A percentile compares a stretch with the other conserved stretches of the same genome.
These are phyloP conservation scores for Neoboletus magnificus DNA, from an alignment of 768 basidiomycete species.

Conservation along the genomic window DNA sequence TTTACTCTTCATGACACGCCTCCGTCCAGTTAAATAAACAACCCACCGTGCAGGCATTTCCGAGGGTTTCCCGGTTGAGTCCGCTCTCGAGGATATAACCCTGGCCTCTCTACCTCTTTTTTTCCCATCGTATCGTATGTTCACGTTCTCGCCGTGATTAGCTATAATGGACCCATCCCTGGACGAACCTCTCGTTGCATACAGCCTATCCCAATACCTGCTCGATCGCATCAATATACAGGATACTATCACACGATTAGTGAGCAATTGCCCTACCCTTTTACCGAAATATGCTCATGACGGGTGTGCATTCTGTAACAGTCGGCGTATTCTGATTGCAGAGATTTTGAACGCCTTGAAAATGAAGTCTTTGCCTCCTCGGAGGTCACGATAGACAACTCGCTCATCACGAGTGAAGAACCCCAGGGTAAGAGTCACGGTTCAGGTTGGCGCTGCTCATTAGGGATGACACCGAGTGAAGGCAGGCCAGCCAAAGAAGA, in stretches of 20 bases:
- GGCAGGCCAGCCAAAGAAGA: conserved; percentile 16
- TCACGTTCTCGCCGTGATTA: background rate
- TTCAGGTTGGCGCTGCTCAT: background rate
- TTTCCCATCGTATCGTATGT: background rate
- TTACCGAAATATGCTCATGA: background rate
- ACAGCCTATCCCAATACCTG: conserved; percentile 20
- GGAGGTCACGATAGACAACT: conserved; percentile 22
- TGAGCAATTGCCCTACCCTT: conserved; percentile 5
- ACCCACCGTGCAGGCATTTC: background rate
- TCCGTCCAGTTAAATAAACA: background rate
- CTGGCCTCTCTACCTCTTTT: background rate
- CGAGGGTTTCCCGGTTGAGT: conserved; percentile 1
- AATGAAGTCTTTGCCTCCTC: conserved; percentile 26
- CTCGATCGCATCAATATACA: conserved; percentile 28
- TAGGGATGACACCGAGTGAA: conserved; percentile 6
- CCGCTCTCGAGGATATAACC: conserved; percentile 12
- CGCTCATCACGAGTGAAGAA: conserved; percentile 20
- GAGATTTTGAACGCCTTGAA: conserved; percentile 26
- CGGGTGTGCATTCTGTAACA: background rate
- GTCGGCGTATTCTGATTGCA: conserved; percentile 25
- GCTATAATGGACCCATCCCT: conserved; percentile 7
- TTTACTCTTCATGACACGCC: conserved; percentile 10
- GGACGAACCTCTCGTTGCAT: conserved; percentile 9
- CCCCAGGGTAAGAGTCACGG: conserved; percentile 8
- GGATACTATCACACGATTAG: conserved; percentile 26